Percentiles rank a stretch among this genome's conserved stretches.
Evolutionary conservation across 305 asterid genomes (phyloP).

Genomic region (Fraxinus albicans): DNA sequence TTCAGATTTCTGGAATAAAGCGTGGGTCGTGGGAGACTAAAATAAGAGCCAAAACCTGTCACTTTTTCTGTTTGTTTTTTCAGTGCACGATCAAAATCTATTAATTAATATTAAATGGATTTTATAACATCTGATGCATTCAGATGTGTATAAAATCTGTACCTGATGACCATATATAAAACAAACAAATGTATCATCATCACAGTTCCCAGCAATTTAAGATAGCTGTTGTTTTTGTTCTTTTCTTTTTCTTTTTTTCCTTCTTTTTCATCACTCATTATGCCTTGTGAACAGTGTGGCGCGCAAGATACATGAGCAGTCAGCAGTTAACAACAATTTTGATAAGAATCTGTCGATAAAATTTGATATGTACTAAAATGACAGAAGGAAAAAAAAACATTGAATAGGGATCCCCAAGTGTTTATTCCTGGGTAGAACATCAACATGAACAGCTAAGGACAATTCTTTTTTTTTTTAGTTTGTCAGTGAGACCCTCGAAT

Average conservation of each 20-base stretch:
- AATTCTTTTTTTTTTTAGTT: neutral
- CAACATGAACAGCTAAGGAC: neutral
- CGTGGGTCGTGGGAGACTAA: neutral
- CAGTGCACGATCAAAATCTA: neutral
- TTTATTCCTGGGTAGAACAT: neutral
- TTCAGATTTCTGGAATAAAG: conserved; percentile 27
- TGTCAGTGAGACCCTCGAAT: no score
- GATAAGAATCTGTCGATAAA: neutral
- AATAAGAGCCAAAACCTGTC: conserved; percentile 20
- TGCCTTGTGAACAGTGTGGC: neutral
- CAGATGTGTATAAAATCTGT: neutral
- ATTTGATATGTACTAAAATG: neutral
- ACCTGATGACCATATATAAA: neutral
- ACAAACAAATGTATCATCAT: neutral
- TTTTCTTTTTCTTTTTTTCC: no score
- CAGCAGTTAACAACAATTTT: neutral
- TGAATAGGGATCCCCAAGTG: neutral
- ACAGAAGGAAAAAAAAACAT: neutral
- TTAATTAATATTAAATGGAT: neutral
- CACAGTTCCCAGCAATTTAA: neutral
- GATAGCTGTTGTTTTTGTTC: neutral
- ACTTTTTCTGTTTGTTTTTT: neutral
- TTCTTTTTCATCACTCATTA: neutral
- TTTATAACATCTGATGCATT: neutral
- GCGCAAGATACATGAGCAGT: neutral